Conservation (phyloP, 2,329 filamentous ascomycete species). For the Monilinia fructigena region DNA sequence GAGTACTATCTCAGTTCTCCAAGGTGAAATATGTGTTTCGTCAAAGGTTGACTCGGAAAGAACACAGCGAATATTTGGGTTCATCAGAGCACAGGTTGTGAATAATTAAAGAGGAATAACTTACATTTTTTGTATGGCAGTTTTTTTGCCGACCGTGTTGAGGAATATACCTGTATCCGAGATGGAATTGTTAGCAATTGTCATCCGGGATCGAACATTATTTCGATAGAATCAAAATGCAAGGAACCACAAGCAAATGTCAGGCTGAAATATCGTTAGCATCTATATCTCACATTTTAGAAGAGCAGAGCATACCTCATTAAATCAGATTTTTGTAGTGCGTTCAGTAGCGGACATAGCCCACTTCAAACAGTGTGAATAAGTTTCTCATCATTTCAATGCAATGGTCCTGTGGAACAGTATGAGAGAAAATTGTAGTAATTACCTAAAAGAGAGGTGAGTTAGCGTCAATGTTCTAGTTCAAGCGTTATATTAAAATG, state of each 20-base stretch:
- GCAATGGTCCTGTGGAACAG: slow-evolving; percentile 29
- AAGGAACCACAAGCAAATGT: slow-evolving; percentile 38
- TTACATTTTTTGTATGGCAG: slow-evolving; percentile 8
- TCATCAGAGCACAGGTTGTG: slow-evolving; percentile 39
- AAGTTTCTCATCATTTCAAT: slow-evolving; percentile 45
- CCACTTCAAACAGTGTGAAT: slow-evolving; percentile 47
- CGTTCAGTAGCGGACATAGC: slow-evolving; percentile 41
- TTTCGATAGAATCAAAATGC: slow-evolving; percentile 15
- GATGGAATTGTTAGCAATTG: slow-evolving; percentile 32
- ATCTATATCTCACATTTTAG: not conserved
- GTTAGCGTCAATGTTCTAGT: slow-evolving; percentile 29
- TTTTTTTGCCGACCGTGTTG: slow-evolving; percentile 27
- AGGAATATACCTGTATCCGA: slow-evolving; percentile 4
- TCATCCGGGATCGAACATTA: not conserved
- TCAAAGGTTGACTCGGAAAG: slow-evolving; percentile 41
- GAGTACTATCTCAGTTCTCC: slow-evolving; percentile 41
- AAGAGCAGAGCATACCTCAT: slow-evolving; percentile 42
- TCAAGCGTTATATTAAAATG: slow-evolving; percentile 16
- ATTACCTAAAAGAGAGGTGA: slow-evolving; percentile 26
- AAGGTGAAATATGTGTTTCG: slow-evolving; percentile 43
- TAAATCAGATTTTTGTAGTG: slow-evolving; percentile 47
- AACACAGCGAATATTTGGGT: slow-evolving; percentile 41
- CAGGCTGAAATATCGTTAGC: slow-evolving; percentile 34
- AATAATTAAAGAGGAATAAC: not conserved
- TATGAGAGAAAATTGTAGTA: slow-evolving; percentile 22